These are phyloP conservation scores for Teratosphaeriaceae sp. DNA, from an alignment of 2,329 filamentous ascomycete genomes.

Conservation along the genomic window DNA sequence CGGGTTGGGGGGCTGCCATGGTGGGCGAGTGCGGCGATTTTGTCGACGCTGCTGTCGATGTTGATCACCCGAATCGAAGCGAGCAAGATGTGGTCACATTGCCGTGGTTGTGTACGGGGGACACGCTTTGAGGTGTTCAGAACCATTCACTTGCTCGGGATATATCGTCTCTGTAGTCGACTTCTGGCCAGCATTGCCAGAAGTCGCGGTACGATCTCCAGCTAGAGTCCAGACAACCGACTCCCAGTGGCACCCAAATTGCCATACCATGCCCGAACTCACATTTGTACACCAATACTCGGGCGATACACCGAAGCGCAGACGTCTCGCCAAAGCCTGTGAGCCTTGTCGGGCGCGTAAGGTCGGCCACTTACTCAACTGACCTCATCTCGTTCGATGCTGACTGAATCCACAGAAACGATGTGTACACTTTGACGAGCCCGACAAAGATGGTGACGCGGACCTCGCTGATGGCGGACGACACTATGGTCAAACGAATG, in stretches of 20 bases:
- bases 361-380: constrained; percentile 14
- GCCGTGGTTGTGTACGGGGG: too few relatives aligned
- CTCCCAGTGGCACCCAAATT: too few relatives aligned
- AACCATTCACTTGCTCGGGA: too few relatives aligned
- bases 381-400: too few relatives aligned
- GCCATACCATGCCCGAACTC: constrained; percentile 21
- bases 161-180: too few relatives aligned
- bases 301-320: constrained; percentile 25
- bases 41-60: too few relatives aligned
- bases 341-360: constrained; percentile 26
- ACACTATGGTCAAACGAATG: not conserved
- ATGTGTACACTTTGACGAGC: constrained; percentile 23
- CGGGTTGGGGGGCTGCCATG: constrained; percentile 8
- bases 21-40: not conserved
- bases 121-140: too few relatives aligned
- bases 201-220: too few relatives aligned
- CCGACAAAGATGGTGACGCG: constrained; percentile 7
- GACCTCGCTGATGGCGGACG: constrained; percentile 4
- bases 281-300: constrained; percentile 29
- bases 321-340: constrained; percentile 28
- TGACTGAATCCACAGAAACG: constrained; percentile 29
- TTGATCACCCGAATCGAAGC: too few relatives aligned
- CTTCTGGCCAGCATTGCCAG: too few relatives aligned
- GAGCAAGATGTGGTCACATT: too few relatives aligned
- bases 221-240: too few relatives aligned